These are phyloP conservation scores for Akanthomyces uredinophilus DNA, from an alignment of 2,329 filamentous ascomycete genomes.

Conservation along the genomic window DNA sequence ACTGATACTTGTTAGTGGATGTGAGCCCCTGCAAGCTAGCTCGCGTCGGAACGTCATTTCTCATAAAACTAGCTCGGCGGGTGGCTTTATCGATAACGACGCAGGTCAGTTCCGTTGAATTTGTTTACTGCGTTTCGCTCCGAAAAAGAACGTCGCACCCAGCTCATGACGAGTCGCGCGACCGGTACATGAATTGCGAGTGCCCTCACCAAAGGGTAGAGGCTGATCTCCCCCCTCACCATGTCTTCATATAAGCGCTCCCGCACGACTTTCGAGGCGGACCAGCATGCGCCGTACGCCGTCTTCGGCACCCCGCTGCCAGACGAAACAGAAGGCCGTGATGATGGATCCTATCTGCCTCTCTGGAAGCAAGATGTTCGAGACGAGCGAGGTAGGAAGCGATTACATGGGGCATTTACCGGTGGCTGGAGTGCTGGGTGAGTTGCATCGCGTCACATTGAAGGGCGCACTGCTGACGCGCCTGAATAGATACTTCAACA, in stretches of 20 bases:
- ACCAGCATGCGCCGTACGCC: slow-evolving; percentile 68
- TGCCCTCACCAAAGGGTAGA: not conserved
- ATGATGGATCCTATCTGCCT: slow-evolving; percentile 88
- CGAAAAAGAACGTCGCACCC: not conserved
- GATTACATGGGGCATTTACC: slow-evolving; percentile 92
- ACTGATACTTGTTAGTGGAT: not conserved
- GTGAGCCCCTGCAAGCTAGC: not conserved
- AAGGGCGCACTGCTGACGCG: not conserved
- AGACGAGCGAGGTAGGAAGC: slow-evolving; percentile 84
- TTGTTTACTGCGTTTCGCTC: not conserved
- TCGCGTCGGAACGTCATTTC: slow-evolving; percentile 1
- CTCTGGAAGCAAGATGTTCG: slow-evolving; percentile 98
- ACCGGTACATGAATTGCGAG: not conserved
- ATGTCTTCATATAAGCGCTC: slow-evolving; percentile 71
- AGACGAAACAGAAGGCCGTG: slow-evolving; percentile 69
- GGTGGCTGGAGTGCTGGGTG: slow-evolving; percentile 96
- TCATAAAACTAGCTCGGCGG: not conserved
- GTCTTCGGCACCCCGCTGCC: slow-evolving; percentile 82
- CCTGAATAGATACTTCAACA: slow-evolving; percentile 81
- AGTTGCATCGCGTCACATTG: slow-evolving; percentile 26
- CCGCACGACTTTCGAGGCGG: slow-evolving; percentile 71
- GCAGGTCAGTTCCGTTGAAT: not conserved
- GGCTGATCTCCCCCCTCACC: not conserved
- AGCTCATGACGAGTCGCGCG: not conserved
- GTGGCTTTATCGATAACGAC: slow-evolving; percentile 9